These are phyloP conservation scores for Panicum hallii DNA, from an alignment of 202 grass and related monocot species.

Conservation along the genomic window DNA sequence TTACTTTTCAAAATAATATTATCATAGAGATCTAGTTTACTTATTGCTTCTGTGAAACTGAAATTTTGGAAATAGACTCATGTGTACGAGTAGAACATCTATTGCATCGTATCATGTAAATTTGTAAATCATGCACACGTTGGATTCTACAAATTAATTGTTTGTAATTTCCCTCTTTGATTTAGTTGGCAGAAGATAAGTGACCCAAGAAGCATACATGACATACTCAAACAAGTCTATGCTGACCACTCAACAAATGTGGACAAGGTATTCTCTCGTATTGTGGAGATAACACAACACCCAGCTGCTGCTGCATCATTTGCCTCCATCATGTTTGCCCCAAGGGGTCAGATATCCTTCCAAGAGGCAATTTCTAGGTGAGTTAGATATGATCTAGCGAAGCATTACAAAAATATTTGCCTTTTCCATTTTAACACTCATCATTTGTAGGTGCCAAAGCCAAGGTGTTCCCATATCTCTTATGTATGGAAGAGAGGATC, in stretches of 20 bases:
- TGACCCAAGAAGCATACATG: slow-evolving; percentile 79
- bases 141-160: slow-evolving; percentile 20
- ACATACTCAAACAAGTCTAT: slow-evolving; percentile 95
- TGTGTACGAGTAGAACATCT: slow-evolving; percentile 16
- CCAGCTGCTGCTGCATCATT: slow-evolving; percentile 95
- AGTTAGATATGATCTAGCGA: slow-evolving; percentile 31
- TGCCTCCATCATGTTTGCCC: slow-evolving; percentile 98
- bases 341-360: slow-evolving; percentile 77
- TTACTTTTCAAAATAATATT: slow-evolving; percentile 20
- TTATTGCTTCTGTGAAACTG: neutral
- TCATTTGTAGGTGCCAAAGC: slow-evolving; percentile 65
- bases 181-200: slow-evolving; percentile 97
- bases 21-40: neutral
- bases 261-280: slow-evolving; percentile 83
- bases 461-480: slow-evolving; percentile 83
- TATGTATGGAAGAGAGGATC: slow-evolving; percentile 98
- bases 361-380: slow-evolving; percentile 77
- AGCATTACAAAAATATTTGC: neutral
- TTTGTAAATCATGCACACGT: slow-evolving; percentile 5
- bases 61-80: slow-evolving; percentile 8
- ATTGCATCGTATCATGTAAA: neutral
- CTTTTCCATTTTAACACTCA: slow-evolving; percentile 39
- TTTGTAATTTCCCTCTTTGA: slow-evolving; percentile 39
- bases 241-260: slow-evolving; percentile 90
- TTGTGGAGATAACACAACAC: slow-evolving; percentile 88